These are phyloP conservation scores for Picea mariana DNA, from an alignment of 83 land plant species.

Conservation along the genomic window DNA sequence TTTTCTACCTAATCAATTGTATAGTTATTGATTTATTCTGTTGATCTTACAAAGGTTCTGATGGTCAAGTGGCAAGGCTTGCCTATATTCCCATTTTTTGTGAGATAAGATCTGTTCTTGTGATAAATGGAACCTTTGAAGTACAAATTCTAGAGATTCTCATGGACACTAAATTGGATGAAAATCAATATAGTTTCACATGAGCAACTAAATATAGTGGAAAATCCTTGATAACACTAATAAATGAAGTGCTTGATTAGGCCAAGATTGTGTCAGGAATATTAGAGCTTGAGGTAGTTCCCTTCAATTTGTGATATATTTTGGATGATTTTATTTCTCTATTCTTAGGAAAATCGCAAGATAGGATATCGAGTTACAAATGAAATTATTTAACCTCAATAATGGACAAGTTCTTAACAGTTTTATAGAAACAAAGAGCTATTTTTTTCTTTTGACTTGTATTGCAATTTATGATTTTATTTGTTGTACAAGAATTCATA, in stretches of 20 bases:
- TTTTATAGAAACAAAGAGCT: not conserved
- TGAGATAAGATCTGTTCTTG: conserved; percentile 81
- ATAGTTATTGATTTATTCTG: too few species aligned
- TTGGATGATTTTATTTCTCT: conserved; percentile 77
- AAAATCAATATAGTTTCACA: conserved; percentile 72
- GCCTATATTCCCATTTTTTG: conserved; percentile 82
- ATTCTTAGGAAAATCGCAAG: conserved; percentile 76
- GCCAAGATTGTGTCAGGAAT: conserved; percentile 87
- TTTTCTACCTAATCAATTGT: too few species aligned
- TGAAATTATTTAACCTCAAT: not conserved
- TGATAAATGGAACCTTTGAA: conserved; percentile 48
- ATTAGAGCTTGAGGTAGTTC: conserved; percentile 75
- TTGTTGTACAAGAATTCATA: not conserved
- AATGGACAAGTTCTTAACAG: not conserved
- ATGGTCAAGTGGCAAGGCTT: conserved; percentile 76
- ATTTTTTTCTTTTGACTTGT: not conserved
- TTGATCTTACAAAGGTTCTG: too few species aligned
- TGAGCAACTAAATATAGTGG: conserved; percentile 83
- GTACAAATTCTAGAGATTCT: conserved; percentile 43
- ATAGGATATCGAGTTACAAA: conserved; percentile 72
- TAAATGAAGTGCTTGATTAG: conserved; percentile 85
- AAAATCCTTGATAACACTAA: conserved; percentile 65
- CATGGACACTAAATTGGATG: conserved; percentile 82
- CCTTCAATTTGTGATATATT: conserved; percentile 55
- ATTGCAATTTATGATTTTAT: not conserved